Percentiles rank a stretch among this genome's conserved stretches.
These are phyloP conservation scores for Aspergillus nanangensis DNA, from an alignment of 495 filamentous ascomycete genomes.

Conservation along the genomic window DNA sequence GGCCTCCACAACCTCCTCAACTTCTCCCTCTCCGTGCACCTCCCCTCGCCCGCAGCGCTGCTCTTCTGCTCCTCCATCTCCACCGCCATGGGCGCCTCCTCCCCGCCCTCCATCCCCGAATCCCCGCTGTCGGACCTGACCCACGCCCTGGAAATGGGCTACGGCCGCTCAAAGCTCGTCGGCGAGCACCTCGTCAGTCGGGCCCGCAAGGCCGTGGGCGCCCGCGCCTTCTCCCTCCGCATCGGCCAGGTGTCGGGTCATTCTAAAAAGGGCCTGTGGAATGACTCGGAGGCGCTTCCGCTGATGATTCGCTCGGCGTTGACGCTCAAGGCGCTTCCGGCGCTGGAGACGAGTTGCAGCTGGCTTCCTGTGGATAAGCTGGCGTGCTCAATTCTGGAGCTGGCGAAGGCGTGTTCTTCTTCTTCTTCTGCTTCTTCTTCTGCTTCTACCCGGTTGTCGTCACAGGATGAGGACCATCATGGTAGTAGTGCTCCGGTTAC, in stretches of 20 bases:
- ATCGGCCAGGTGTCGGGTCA: conserved; percentile 59
- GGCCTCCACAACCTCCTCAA: conserved; percentile 51
- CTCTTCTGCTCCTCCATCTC: conserved; percentile 51
- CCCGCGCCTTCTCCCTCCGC: conserved; percentile 44
- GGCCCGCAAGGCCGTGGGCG: conserved; percentile 28
- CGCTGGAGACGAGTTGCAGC: conserved; percentile 37
- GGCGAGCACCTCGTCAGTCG: conserved; percentile 46
- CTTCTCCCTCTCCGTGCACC: conserved; percentile 43
- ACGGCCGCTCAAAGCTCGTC: conserved; percentile 55
- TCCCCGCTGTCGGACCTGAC: conserved; percentile 31
- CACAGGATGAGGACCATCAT: too few species aligned
- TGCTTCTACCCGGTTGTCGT: too few species aligned
- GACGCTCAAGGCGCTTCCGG: conserved; percentile 45
- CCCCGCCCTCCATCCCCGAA: conserved; percentile 38
- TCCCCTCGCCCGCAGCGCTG: conserved; percentile 38
- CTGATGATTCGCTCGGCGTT: conserved; percentile 50
- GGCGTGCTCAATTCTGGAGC: conserved; percentile 42
- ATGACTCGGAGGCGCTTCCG: conserved; percentile 53
- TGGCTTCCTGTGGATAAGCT: conserved; percentile 57
- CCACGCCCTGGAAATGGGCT: conserved; percentile 46
- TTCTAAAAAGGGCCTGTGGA: conserved; percentile 51
- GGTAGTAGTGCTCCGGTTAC: too few species aligned
- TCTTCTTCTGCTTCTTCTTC: too few species aligned
- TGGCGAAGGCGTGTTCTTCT: conserved; percentile 34
- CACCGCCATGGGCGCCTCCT: conserved; percentile 33